These are phyloP conservation scores for Pyronema domesticum DNA, from an alignment of 495 filamentous ascomycete genomes.

Conservation along the genomic window DNA sequence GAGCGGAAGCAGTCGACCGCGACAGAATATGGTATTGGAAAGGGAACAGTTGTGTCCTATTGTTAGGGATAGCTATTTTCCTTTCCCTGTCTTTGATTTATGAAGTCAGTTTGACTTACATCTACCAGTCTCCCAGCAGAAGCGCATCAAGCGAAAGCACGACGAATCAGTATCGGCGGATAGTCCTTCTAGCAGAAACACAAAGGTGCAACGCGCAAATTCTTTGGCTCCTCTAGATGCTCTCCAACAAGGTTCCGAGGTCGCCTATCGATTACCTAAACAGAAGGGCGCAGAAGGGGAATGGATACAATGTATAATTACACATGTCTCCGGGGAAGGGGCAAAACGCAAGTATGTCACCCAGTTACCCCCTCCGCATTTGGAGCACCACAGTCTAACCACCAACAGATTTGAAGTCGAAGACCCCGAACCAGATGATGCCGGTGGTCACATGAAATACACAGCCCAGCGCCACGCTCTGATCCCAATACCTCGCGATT, in stretches of 20 bases:
- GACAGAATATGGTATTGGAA: no score
- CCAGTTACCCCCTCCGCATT: neutral
- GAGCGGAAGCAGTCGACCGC: neutral
- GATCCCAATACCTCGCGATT: constrained; percentile 59
- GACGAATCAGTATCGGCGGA: constrained; percentile 21
- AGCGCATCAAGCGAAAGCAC: constrained; percentile 24
- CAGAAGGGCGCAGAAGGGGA: constrained; percentile 48
- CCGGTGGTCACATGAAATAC: constrained; percentile 52
- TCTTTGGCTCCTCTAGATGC: constrained; percentile 20
- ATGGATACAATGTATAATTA: constrained; percentile 82
- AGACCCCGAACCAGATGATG: constrained; percentile 77
- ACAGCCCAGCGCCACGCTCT: constrained; percentile 61
- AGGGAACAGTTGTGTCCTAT: no score
- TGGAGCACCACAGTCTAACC: neutral
- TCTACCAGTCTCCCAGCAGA: constrained; percentile 6
- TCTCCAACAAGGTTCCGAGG: constrained; percentile 18
- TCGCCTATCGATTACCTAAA: constrained; percentile 37
- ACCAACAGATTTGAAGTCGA: constrained; percentile 66
- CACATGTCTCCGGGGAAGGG: constrained; percentile 65
- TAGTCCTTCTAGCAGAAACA: constrained; percentile 23
- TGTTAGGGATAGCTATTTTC: neutral
- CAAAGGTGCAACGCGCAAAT: constrained; percentile 21
- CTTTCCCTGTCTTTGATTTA: no score
- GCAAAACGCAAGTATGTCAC: constrained; percentile 48
- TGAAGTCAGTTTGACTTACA: neutral